These are phyloP conservation scores for Leptosphaerulina australis DNA, from an alignment of 2,329 filamentous ascomycete genomes.

Conservation along the genomic window DNA sequence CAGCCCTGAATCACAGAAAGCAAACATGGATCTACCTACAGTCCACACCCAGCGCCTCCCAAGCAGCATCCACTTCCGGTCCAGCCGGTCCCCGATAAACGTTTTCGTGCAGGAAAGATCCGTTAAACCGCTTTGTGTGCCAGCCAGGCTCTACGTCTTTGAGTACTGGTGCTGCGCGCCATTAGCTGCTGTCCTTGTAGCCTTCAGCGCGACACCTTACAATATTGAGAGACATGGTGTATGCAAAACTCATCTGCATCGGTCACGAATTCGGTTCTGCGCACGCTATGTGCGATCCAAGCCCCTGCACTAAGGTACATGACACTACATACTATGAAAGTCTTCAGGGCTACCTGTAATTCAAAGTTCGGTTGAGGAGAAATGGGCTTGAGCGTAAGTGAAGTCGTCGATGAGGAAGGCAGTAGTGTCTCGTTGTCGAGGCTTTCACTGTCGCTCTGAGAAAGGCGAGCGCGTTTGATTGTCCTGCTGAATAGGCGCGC, in stretches of 20 bases:
- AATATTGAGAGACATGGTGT: constrained; percentile 38
- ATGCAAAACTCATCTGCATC: constrained; percentile 37
- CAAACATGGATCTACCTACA: constrained; percentile 47
- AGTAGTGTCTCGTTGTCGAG: constrained; percentile 26
- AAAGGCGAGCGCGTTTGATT: constrained; percentile 15
- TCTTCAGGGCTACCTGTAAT: constrained; percentile 14
- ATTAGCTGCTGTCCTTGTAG: not conserved
- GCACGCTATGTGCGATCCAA: constrained; percentile 24
- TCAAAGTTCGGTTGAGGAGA: not conserved
- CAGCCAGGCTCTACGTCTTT: constrained; percentile 53
- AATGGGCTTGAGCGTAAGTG: not conserved
- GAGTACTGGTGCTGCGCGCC: constrained; percentile 38
- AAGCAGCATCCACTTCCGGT: constrained; percentile 63
- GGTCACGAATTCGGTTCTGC: constrained; percentile 16
- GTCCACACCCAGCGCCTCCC: constrained; percentile 59
- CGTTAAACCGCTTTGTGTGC: constrained; percentile 58
- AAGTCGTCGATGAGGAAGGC: constrained; percentile 7
- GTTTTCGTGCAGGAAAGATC: constrained; percentile 61
- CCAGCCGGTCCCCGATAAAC: constrained; percentile 58
- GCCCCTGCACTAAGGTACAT: constrained; percentile 27
- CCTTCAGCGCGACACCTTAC: constrained; percentile 22
- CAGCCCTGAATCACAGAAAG: not conserved
- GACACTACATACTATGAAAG: constrained; percentile 25
- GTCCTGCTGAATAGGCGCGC: constrained; percentile 14
- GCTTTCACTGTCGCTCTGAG: constrained; percentile 17